Evolutionary conservation across 2,329 filamentous ascomycete species (phyloP), one percentile per base, ranked within the genome.

Genomic region (Aureobasidium sp.): DNA sequence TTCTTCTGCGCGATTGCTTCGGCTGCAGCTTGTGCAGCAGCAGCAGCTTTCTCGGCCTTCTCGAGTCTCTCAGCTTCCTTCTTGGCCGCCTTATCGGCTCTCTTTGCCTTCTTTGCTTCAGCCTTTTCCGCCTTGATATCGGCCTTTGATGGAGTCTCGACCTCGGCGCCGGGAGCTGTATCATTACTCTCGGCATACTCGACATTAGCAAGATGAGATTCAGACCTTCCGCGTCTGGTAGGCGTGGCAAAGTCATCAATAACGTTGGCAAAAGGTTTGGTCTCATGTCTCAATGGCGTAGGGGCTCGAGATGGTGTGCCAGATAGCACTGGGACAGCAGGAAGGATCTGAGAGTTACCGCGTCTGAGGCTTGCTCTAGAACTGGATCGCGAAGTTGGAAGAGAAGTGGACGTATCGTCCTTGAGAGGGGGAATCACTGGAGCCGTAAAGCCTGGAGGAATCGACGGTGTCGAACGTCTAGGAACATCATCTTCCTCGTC

Each of bases 401-500:
- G 63, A 64, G 59, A 59, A 8, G 63, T 64, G 41, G 64, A 50
- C 5, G 45, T 25, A 13, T 59, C 57, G 10, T 61, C 59, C 34
- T 47, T 61, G 30, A 37, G 11, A 5, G 59, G 48, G 3, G 59
- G 9, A 10, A 45, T 15, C 13, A 54, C 48, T 13, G 59, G 59
- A 66, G 32, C 59, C 16, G 74, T 70, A 34, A 80, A 74, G 5
- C 77, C 77, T 21, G 78, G 78, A 13, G 78, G 78, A 32, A 79
- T 72, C 1, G 75, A 74, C 1, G 77, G 77, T 10, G 77, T 79
- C 15, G 76, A 69, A 29, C 75, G 73, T 39, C 76, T 58, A 9
- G 52, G 59, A 2, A 45, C 29, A n/a, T 63, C 61, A 6, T 53
- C 72, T 54, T 73, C 72, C 34, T 52, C 47, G n/a, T 53, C 48